Conservation (phyloP, 2,329 filamentous ascomycete genomes). For the Macrophomina pseudophaseolina region DNA sequence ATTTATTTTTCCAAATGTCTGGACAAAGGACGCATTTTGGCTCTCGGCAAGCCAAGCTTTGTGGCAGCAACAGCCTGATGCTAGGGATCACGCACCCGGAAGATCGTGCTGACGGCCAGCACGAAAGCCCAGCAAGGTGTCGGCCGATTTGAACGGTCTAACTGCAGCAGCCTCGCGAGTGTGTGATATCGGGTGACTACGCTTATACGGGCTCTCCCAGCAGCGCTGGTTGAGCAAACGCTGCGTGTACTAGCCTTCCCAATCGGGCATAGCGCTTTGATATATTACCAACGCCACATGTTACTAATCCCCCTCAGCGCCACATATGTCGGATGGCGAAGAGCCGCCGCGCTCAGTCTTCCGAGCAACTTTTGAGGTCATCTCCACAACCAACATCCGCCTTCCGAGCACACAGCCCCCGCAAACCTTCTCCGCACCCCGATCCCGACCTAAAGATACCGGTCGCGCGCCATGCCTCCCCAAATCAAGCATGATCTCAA, state of each 20-base stretch:
- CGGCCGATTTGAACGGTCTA: too few species aligned
- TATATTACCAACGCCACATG: background rate
- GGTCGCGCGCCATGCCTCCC: constrained; percentile 67
- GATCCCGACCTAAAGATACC: background rate
- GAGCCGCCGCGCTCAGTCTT: constrained; percentile 15
- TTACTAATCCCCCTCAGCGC: constrained; percentile 8
- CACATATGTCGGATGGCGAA: constrained; percentile 14
- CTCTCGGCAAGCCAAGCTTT: too few species aligned
- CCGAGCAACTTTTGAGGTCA: constrained; percentile 18
- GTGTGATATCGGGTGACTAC: background rate
- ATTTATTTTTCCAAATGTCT: background rate
- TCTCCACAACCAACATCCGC: constrained; percentile 17
- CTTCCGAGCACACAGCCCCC: constrained; percentile 16
- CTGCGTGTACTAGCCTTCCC: background rate
- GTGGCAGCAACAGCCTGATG: too few species aligned
- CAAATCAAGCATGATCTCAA: constrained; percentile 97
- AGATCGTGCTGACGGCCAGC: background rate
- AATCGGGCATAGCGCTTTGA: background rate
- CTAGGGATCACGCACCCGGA: background rate
- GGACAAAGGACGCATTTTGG: background rate
- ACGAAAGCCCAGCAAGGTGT: background rate
- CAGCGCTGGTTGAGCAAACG: background rate
- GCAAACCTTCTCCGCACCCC: background rate
- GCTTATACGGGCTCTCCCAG: background rate
- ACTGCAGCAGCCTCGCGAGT: background rate